These are phyloP conservation scores for Pyricularia pennisetigena DNA, from an alignment of 2,329 filamentous ascomycete species.

Conservation along the genomic window DNA sequence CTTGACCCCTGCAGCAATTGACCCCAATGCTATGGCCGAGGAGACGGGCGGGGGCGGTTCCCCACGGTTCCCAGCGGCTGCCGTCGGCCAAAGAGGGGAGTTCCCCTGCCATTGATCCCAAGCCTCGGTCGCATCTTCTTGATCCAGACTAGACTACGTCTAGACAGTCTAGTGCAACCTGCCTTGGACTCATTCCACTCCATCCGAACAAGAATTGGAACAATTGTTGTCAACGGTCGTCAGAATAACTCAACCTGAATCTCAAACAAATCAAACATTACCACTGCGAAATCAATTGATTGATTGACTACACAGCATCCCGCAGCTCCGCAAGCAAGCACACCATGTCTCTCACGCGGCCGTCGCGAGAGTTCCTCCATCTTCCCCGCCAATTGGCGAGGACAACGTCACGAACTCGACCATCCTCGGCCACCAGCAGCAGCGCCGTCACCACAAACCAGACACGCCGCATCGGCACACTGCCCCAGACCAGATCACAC, in stretches of 20 bases:
- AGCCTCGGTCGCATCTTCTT: not conserved
- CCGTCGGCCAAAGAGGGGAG: conserved; percentile 19
- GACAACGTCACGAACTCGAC: not conserved
- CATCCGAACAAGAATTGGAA: not conserved
- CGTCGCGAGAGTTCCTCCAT: conserved; percentile 4
- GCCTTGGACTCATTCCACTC: not conserved
- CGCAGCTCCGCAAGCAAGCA: not conserved
- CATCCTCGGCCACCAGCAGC: not conserved
- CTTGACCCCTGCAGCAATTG: not conserved
- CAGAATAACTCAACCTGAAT: not conserved
- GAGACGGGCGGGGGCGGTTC: not conserved
- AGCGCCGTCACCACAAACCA: not conserved
- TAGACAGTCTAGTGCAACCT: not conserved
- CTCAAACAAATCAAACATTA: not conserved
- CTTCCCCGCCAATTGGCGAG: conserved; percentile 4
- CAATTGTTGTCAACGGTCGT: not conserved
- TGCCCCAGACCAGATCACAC: conserved; percentile 53
- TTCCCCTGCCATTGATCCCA: not conserved
- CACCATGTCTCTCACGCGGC: not conserved
- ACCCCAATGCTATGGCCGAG: not conserved
- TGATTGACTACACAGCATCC: not conserved
- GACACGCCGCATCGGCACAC: conserved; percentile 23
- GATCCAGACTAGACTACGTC: not conserved
- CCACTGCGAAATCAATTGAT: not conserved
- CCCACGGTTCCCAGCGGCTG: conserved; percentile 33